These are phyloP conservation scores for Jasminum sambac DNA, from an alignment of 257 asterid species.

Conservation along the genomic window DNA sequence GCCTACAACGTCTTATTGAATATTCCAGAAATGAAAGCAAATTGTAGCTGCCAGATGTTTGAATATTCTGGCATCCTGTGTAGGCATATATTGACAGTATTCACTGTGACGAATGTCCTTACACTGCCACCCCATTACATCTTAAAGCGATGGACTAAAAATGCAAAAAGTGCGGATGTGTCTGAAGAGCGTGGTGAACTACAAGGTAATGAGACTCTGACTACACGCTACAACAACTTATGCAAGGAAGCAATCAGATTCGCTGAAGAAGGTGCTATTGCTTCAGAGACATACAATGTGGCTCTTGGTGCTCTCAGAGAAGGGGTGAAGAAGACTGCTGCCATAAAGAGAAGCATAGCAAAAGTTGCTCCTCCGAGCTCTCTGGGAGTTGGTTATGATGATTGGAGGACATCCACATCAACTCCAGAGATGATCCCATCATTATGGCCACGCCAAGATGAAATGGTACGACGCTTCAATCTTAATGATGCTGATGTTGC, in stretches of 20 bases:
- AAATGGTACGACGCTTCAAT: conserved; percentile 51
- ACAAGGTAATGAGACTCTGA: conserved; percentile 51
- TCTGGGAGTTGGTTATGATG: conserved; percentile 58
- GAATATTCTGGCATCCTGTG: conserved; percentile 85
- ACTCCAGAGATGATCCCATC: conserved; percentile 59
- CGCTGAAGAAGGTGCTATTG: conserved; percentile 80
- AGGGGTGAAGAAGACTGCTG: conserved; percentile 64
- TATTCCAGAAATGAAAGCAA: conserved; percentile 66
- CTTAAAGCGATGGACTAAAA: conserved; percentile 88
- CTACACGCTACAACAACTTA: conserved; percentile 59
- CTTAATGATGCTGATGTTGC: conserved; percentile 57
- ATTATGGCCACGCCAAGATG: conserved; percentile 84
- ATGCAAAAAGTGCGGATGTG: conserved; percentile 56
- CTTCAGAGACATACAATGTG: conserved; percentile 63
- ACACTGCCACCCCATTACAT: conserved; percentile 82
- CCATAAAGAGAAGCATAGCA: conserved; percentile 61
- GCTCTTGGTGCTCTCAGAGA: conserved; percentile 66
- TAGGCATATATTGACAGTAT: conserved; percentile 87
- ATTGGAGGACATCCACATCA: conserved; percentile 39
- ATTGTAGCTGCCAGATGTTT: conserved; percentile 89
- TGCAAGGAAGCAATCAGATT: conserved; percentile 82
- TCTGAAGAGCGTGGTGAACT: conserved; percentile 51
- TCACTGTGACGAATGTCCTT: conserved; percentile 91
- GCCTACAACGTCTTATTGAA: conserved; percentile 64
- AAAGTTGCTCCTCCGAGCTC: conserved; percentile 57